phyloP scores from a whole-genome alignment of 805 yeast species.

The Saccharomycopsis sp. region DNA sequence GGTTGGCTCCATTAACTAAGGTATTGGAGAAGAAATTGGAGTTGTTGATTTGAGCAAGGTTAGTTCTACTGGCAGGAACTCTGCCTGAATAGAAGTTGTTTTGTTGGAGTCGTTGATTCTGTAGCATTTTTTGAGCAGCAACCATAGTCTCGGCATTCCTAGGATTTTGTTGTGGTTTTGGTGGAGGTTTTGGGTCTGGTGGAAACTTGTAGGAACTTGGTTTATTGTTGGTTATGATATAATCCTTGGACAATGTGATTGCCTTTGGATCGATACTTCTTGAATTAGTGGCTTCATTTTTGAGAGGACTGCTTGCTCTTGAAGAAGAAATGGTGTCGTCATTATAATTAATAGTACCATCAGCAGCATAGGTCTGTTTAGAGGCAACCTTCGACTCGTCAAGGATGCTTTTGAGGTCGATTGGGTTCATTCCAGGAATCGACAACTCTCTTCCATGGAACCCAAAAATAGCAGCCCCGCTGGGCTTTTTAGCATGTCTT shows the following conservation, averaged over 20 bases:
- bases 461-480: slow-evolving; percentile 82
- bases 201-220: slow-evolving; percentile 57
- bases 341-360: background rate
- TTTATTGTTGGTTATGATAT: slow-evolving; percentile 39
- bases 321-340: background rate
- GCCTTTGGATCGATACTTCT: slow-evolving; percentile 22
- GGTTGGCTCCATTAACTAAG: slow-evolving; percentile 11
- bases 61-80: background rate
- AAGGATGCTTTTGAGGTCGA: slow-evolving; percentile 12
- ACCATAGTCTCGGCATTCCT: background rate
- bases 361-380: background rate
- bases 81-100: background rate
- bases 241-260: slow-evolving; percentile 32
- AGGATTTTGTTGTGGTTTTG: slow-evolving; percentile 21
- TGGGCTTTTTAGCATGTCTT: slow-evolving; percentile 52
- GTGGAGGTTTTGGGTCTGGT: slow-evolving; percentile 26
- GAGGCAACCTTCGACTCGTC: background rate
- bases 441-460: slow-evolving; percentile 61
- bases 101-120: background rate
- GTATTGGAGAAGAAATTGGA: background rate
- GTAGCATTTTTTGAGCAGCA: slow-evolving; percentile 6
- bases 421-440: slow-evolving; percentile 40
- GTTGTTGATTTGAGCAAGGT: background rate
- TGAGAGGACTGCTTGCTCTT: slow-evolving; percentile 4
- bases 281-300: slow-evolving; percentile 24